These are phyloP conservation scores for Colletotrichum sp. DNA, from an alignment of 2,329 filamentous ascomycete species.

Conservation along the genomic window DNA sequence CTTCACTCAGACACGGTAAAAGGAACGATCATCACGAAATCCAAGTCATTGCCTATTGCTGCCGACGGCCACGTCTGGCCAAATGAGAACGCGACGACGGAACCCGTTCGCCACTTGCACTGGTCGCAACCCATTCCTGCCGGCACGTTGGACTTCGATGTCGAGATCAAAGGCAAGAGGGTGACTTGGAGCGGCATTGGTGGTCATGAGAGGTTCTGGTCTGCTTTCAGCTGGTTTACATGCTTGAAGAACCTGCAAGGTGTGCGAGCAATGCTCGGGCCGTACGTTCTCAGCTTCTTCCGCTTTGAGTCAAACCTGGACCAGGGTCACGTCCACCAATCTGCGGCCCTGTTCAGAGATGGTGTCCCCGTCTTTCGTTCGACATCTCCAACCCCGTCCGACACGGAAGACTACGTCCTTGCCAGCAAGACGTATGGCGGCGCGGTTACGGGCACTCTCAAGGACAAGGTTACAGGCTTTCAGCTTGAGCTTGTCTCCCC, in stretches of 20 bases:
- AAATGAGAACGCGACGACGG: neutral
- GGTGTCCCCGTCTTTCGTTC: neutral
- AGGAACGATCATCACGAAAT: conserved; percentile 20
- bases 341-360: neutral
- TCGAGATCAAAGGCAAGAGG: neutral
- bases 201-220: neutral
- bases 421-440: conserved; percentile 21
- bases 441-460: conserved; percentile 17
- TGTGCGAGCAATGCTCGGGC: neutral
- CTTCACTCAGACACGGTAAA: conserved; percentile 16
- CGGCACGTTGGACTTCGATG: neutral
- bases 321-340: neutral
- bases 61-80: neutral
- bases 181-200: neutral
- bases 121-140: conserved; percentile 5
- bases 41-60: neutral
- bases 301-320: neutral
- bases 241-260: neutral
- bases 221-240: neutral
- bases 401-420: neutral
- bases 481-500: neutral
- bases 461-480: neutral
- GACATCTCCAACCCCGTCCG: neutral
- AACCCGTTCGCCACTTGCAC: neutral
- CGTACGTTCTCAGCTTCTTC: neutral